Base-by-base conservation (phyloP, 1,284 basidiomycete species). In the Laetiporus sulphureus region DNA sequence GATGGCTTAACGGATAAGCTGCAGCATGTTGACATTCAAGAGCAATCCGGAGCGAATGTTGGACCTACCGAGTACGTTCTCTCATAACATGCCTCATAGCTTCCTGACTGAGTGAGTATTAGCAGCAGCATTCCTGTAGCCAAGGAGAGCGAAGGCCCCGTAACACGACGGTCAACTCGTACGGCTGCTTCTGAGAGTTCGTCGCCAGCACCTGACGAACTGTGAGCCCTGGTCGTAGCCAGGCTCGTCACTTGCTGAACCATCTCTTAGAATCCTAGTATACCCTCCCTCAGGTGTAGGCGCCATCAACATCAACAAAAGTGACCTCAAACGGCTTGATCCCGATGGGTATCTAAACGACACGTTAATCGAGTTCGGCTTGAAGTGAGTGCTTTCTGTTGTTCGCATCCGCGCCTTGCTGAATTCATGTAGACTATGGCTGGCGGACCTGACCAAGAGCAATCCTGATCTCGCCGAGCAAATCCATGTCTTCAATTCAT, bases 401-500 rank as follows among this genome's bases (percentile, higher is more conserved):
- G 33, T 31, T 36, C 18, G 36, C 16, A 7, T 12, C 21, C n/a
- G 13, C 16, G 24, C 21, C 31, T 12, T 35, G 39, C 33, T 19
- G 23, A 32, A 27, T 8, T 40, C 30, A n/a, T 27, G 8, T 44
- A 93, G 91, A 58, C 66, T 82, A 16, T 87, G 84, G 75, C 65
- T 85, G 10, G 70, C 68, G 40, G 68, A 75, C 11, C 59, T 90
- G 18, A 71, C 77, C 43, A 62, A 58, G 21, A 60, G 55, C 21
- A 58, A 84, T 45, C 79, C 83, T 0, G 69, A 68, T 10, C 64
- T 90, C 10, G 86, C 79, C 2, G 74, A 83, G 5, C 73, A 89
- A 51, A 75, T 95, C 2, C 82, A 97, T 57, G 73, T 99, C 5
- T 98, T 99, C 71, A 98, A 84, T 59, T 93, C 94, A 0, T 99